A percentile compares a stretch with the other conserved stretches of the same genome.
These are phyloP conservation scores for Vitis hybrid DNA, from an alignment of 177 flowering plant genomes.

Conservation along the genomic window DNA sequence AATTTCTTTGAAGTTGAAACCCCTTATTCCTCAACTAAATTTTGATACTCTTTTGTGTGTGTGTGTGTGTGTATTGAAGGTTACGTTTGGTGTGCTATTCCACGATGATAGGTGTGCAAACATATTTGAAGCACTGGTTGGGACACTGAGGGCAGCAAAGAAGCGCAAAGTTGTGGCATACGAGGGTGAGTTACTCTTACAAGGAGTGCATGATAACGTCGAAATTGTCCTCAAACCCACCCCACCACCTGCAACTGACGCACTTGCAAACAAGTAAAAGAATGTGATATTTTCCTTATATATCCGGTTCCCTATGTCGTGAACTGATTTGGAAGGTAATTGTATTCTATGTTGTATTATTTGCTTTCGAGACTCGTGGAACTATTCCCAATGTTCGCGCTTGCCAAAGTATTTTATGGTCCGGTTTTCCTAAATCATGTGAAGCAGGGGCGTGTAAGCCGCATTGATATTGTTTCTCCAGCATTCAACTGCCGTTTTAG, in stretches of 20 bases:
- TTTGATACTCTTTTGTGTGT: neutral
- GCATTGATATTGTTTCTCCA: no score
- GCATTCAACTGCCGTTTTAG: no score
- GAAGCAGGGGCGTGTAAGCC: no score
- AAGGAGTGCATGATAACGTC: slow-evolving; percentile 95
- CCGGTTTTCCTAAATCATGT: no score
- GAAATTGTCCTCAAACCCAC: slow-evolving; percentile 72
- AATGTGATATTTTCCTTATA: no score
- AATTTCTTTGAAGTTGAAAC: no score
- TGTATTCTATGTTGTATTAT: no score
- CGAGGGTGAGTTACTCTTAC: slow-evolving; percentile 86
- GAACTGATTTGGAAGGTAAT: no score
- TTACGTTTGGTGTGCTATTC: slow-evolving; percentile 86
- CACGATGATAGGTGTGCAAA: slow-evolving; percentile 89
- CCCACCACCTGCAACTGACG: slow-evolving; percentile 24
- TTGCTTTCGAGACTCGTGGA: no score
- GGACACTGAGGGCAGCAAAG: slow-evolving; percentile 95
- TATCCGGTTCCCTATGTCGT: no score
- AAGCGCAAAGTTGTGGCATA: slow-evolving; percentile 68
- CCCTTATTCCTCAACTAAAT: neutral
- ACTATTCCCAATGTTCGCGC: no score
- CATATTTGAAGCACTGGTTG: slow-evolving; percentile 96
- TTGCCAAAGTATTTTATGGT: no score
- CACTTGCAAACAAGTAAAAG: slow-evolving; percentile 5
- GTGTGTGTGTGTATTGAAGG: slow-evolving; percentile 37